Evolutionary conservation across 805 yeast species (phyloP), one percentile per base, ranked within the genome.

Genomic region (Candida quercuum): DNA sequence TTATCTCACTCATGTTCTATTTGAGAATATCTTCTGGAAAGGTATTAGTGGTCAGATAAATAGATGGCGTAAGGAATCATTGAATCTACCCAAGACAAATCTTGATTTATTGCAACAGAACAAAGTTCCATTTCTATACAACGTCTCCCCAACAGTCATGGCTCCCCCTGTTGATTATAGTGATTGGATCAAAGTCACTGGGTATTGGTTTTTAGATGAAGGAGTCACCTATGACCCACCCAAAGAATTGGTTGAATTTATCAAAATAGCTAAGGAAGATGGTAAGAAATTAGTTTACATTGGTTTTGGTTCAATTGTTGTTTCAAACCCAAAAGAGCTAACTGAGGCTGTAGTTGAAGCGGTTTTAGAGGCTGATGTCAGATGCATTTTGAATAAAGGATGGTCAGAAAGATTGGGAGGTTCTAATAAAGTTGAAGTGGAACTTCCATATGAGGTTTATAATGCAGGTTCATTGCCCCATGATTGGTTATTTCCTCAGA

Each of bases 301-400:
- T 55, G 98, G 98, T 0, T 91, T 91, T 64, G 98, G 98, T 0
- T 87, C 96, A 0, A 91, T 91, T 57, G 95, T 91, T 6, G 97
- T 91, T 3, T 69, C 80, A 4, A 80, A 91, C 56, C 89, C 97
- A 1, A 72, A 68, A 32, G 82, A 78, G 37, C 69, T 91, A 60
- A 87, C 96, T 1, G 61, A 69, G 45, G 86, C 95, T 0, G 76
- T 91, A 10, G 74, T 80, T 12, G 82, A 82, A 27, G 91, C 96
- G 0, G 95, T 91, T 2, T 45, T 70, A 15, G 77, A 76, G 36
- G 82, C 96, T 3, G 95, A 77, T 50, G 95, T 91, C 1, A 65
- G 86, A 45, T 91, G 97, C 61, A 77, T 91, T 28, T 64, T 91
- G 47, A 88, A 87, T 52, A 88, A 89, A 56, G 98, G 98, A 0